Evolutionary conservation across 441 rosid genomes (phyloP).

Genomic region (Adansonia rubrostipa): DNA sequence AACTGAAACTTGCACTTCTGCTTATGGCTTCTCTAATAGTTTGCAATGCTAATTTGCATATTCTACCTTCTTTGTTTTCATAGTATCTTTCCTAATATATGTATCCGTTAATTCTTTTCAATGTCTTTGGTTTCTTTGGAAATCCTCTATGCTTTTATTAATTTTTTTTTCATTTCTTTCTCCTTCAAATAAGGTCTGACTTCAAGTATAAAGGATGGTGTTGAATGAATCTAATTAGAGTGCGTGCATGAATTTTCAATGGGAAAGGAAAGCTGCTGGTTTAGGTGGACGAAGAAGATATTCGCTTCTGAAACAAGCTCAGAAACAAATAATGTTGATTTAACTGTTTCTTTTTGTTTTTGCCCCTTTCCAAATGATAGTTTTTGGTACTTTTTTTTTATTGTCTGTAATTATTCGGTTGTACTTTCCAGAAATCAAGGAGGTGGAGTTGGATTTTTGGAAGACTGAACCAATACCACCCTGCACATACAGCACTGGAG

Average conservation of each 20-base stretch:
- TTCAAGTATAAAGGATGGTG: constrained; percentile 24
- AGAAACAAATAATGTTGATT: constrained; percentile 57
- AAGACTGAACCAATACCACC: constrained; percentile 52
- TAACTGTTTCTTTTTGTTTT: neutral
- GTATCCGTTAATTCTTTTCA: no score
- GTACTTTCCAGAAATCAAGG: constrained; percentile 49
- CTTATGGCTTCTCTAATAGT: no score
- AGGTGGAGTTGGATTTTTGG: constrained; percentile 59
- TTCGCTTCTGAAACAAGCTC: constrained; percentile 54
- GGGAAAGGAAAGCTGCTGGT: constrained; percentile 66
- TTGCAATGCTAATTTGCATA: neutral
- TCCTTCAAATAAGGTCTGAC: constrained; percentile 7
- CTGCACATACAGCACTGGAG: constrained; percentile 46
- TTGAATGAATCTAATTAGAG: constrained; percentile 25
- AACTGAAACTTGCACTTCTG: neutral
- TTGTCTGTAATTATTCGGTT: neutral
- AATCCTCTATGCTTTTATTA: neutral
- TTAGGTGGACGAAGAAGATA: constrained; percentile 66
- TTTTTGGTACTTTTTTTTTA: constrained; percentile 22
- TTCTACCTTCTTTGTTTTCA: no score
- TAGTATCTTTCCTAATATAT: no score
- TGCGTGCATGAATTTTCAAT: constrained; percentile 42
- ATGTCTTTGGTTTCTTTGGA: neutral
- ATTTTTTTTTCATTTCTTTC: neutral
- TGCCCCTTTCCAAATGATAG: neutral